Conservation (phyloP, 176 grass and related monocot genomes). For the Canna indica region DNA sequence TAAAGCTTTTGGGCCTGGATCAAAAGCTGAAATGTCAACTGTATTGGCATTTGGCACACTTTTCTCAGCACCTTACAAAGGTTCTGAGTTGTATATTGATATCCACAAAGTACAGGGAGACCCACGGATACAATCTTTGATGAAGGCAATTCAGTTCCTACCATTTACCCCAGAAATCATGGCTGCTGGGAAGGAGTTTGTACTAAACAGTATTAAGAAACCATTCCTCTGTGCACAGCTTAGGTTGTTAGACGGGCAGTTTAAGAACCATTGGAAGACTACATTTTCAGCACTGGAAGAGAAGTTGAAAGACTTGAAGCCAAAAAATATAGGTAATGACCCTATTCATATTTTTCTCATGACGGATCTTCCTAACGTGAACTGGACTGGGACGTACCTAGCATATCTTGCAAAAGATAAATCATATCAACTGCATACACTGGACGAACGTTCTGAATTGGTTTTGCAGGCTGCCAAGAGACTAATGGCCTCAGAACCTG, state of each 20-base stretch:
- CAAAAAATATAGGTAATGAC: slow-evolving; percentile 18
- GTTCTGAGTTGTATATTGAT: slow-evolving; percentile 80
- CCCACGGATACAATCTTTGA: slow-evolving; percentile 35
- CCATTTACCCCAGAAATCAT: slow-evolving; percentile 81
- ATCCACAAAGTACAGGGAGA: slow-evolving; percentile 65
- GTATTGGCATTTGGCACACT: slow-evolving; percentile 86
- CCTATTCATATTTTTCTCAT: slow-evolving; percentile 79
- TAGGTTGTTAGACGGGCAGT: slow-evolving; percentile 88
- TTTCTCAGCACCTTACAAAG: slow-evolving; percentile 80
- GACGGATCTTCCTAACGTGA: slow-evolving; percentile 71
- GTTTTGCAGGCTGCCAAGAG: slow-evolving; percentile 42
- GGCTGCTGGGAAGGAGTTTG: slow-evolving; percentile 60
- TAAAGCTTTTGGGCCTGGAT: slow-evolving; percentile 66
- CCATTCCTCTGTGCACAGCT: slow-evolving; percentile 85
- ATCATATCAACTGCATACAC: slow-evolving; percentile 46
- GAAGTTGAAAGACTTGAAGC: slow-evolving; percentile 49
- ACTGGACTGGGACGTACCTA: slow-evolving; percentile 77
- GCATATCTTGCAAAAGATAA: slow-evolving; percentile 52
- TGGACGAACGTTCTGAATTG: slow-evolving; percentile 64
- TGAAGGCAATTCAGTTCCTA: slow-evolving; percentile 66
- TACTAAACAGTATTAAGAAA: slow-evolving; percentile 49
- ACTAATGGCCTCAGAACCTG: slow-evolving; percentile 76
- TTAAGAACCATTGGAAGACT: slow-evolving; percentile 92
- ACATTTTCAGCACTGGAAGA: slow-evolving; percentile 82
- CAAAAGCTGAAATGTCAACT: slow-evolving; percentile 47